A percentile compares a stretch with the other conserved stretches of the same genome.
phyloP scores from a whole-genome alignment of 2,329 filamentous ascomycete species.

The Trichoderma asperellum region DNA sequence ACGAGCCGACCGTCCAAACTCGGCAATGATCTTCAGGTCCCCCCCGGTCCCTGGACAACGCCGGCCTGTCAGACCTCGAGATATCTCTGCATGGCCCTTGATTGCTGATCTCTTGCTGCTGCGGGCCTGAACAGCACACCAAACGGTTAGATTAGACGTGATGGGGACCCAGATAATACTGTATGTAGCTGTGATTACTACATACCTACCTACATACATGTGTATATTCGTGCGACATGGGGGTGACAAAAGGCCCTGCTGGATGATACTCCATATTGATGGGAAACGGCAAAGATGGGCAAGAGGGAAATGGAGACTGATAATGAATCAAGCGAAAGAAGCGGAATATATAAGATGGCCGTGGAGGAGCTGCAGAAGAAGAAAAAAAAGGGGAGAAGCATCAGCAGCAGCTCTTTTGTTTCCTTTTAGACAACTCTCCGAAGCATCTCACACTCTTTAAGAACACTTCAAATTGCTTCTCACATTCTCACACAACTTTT shows the following conservation, averaged over 20 bases:
- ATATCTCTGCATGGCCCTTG: conserved; percentile 2
- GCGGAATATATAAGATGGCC: not conserved
- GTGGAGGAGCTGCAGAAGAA: not conserved
- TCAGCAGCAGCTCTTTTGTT: not conserved
- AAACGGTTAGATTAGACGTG: not conserved
- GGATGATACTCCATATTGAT: not conserved
- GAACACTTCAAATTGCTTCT: not conserved
- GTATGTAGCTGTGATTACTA: not conserved
- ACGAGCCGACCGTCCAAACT: not conserved
- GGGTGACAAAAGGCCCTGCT: not conserved
- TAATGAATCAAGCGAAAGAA: not conserved
- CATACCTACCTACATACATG: not conserved
- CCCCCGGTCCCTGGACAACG: conserved; percentile 6
- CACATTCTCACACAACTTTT: not conserved
- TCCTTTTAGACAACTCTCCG: not conserved
- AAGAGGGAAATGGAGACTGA: not conserved
- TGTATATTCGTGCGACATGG: not conserved
- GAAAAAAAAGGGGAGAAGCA: not conserved
- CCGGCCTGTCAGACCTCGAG: conserved; percentile 15
- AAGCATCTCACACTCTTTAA: not conserved
- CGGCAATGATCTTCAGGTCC: conserved; percentile 20
- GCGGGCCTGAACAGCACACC: not conserved
- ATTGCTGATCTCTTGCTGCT: conserved; percentile 12
- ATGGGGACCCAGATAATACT: not conserved
- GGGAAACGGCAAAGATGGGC: conserved; percentile 6